Evolutionary conservation across 2,329 filamentous ascomycete genomes (phyloP).

Genomic region (Arthroderma uncinatum): DNA sequence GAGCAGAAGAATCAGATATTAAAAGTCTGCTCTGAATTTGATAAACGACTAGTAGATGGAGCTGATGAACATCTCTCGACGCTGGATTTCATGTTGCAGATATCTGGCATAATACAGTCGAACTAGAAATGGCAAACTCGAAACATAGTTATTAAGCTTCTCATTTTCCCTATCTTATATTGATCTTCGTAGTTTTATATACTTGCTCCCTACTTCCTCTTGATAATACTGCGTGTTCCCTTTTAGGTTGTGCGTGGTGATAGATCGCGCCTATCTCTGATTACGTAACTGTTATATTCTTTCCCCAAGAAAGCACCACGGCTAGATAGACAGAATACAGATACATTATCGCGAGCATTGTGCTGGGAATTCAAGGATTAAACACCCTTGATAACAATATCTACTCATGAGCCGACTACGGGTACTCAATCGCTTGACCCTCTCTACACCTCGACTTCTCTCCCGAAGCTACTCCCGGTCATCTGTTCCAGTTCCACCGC

Average conservation of each 20-base stretch:
- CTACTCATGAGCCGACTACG: conserved; percentile 14
- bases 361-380: background rate
- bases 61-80: conserved; percentile 91
- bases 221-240: background rate
- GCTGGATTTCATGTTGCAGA: conserved; percentile 69
- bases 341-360: background rate
- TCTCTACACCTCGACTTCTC: conserved; percentile 7
- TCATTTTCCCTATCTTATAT: background rate
- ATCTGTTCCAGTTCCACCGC: conserved; percentile 22
- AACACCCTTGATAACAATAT: background rate
- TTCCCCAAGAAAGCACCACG: background rate
- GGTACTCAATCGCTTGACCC: conserved; percentile 10
- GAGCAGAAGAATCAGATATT: conserved; percentile 84
- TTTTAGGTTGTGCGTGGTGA: background rate
- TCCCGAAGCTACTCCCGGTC: conserved; percentile 11
- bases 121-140: background rate
- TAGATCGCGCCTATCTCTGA: background rate
- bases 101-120: conserved; percentile 46
- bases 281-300: background rate
- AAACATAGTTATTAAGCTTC: too few relatives aligned
- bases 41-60: conserved; percentile 89
- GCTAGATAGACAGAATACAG: background rate
- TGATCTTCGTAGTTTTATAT: background rate
- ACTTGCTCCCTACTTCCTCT: too few relatives aligned
- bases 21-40: conserved; percentile 79